Conservation (phyloP, 2,329 filamentous ascomycete genomes). For the Penicillium sp. region DNA sequence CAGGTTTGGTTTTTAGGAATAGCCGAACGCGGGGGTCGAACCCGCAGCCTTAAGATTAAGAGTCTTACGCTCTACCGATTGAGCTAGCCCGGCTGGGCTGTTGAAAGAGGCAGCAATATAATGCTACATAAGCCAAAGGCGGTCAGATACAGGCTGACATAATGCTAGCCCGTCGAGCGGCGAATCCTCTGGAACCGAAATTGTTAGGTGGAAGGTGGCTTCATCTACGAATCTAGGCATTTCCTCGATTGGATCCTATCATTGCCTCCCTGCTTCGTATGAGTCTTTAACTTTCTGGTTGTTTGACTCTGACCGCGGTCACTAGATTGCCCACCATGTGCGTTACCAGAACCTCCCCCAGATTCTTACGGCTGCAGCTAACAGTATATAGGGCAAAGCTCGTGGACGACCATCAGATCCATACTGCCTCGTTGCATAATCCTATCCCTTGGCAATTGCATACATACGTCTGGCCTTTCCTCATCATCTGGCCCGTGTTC, state of each 20-base stretch:
- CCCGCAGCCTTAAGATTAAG: conserved; percentile 48
- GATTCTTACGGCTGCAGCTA: conserved; percentile 8
- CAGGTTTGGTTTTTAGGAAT: conserved; percentile 20
- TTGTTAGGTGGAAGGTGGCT: conserved; percentile 23
- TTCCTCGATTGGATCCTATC: conserved; percentile 10
- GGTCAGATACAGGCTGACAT: conserved; percentile 11
- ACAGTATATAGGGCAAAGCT: conserved; percentile 64
- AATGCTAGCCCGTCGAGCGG: conserved; percentile 21
- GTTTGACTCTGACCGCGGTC: conserved; percentile 32
- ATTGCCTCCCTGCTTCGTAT: conserved; percentile 22
- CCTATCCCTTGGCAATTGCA: conserved; percentile 79
- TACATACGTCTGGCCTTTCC: conserved; percentile 89
- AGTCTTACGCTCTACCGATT: conserved; percentile 52
- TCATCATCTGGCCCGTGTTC: conserved; percentile 88
- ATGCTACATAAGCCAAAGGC: not conserved
- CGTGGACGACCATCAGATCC: conserved; percentile 88
- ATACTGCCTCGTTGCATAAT: conserved; percentile 81
- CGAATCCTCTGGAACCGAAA: conserved; percentile 24
- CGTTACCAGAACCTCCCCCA: conserved; percentile 13
- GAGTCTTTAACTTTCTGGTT: conserved; percentile 23
- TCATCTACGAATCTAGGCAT: conserved; percentile 17
- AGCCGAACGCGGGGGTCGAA: conserved; percentile 46
- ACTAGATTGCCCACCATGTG: conserved; percentile 35
- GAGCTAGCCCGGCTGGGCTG: conserved; percentile 45
- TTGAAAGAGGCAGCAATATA: not conserved